Conservation (phyloP, 2,329 filamentous ascomycete genomes). For the Ceratocystis diversiconidia region DNA sequence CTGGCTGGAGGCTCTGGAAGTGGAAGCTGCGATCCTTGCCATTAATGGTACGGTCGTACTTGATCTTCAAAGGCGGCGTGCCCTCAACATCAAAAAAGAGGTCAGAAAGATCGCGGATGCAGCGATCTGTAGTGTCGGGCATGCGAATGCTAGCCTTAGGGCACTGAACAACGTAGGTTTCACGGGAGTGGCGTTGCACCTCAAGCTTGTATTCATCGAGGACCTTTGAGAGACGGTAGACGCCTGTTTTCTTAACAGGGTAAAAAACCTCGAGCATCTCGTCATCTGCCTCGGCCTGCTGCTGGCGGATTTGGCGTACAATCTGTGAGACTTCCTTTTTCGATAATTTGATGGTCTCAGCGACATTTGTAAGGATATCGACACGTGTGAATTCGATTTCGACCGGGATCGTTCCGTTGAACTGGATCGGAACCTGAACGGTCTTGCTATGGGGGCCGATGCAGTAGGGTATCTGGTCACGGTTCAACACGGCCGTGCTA, state of each 20-base stretch:
- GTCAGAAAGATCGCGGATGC: constrained; percentile 76
- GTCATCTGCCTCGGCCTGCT: constrained; percentile 47
- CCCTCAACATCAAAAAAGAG: constrained; percentile 71
- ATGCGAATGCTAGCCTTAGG: constrained; percentile 62
- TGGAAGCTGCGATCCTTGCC: constrained; percentile 70
- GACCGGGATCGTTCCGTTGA: constrained; percentile 85
- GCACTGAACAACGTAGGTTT: constrained; percentile 75
- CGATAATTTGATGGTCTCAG: constrained; percentile 66
- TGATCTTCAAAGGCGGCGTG: constrained; percentile 80
- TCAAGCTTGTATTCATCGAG: constrained; percentile 90
- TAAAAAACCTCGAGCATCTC: constrained; percentile 56
- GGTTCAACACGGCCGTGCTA: constrained; percentile 76
- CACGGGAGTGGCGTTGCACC: constrained; percentile 60
- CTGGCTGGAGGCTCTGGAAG: constrained; percentile 85
- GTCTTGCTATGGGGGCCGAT: constrained; percentile 49
- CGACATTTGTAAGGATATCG: constrained; percentile 65
- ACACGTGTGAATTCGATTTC: constrained; percentile 78
- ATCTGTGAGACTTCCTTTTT: constrained; percentile 61
- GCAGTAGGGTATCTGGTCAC: constrained; percentile 67
- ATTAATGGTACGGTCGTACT: constrained; percentile 81
- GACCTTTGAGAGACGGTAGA: constrained; percentile 74
- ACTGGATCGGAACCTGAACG: constrained; percentile 64
- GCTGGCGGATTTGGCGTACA: constrained; percentile 51
- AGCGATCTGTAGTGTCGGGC: constrained; percentile 51
- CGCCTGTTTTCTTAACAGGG: constrained; percentile 67